phyloP scores from a whole-genome alignment of 2,329 filamentous ascomycete genomes.

The Cercospora sp. region DNA sequence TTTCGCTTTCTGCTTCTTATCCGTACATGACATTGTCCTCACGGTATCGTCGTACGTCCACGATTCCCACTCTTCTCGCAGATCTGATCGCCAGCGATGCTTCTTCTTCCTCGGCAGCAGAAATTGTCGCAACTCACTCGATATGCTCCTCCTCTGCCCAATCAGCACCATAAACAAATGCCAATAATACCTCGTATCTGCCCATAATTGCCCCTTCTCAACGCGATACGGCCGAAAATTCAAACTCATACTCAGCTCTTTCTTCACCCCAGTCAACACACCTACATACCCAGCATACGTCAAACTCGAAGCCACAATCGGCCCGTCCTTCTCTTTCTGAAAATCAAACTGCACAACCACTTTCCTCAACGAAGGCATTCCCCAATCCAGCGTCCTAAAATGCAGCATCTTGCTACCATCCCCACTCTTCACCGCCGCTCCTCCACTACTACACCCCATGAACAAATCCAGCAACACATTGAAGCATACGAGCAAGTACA shows the following conservation, averaged over 20 bases:
- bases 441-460: conserved; percentile 66
- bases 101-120: conserved; percentile 38
- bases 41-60: conserved; percentile 37
- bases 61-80: conserved; percentile 10
- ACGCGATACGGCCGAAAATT: conserved; percentile 56
- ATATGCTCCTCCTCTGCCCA: conserved; percentile 56
- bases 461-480: conserved; percentile 65
- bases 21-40: conserved; percentile 33
- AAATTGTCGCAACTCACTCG: conserved; percentile 52
- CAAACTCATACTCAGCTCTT: conserved; percentile 50
- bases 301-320: conserved; percentile 50
- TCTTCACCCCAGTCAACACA: conserved; percentile 53
- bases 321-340: conserved; percentile 36
- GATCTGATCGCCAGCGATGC: neutral
- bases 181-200: conserved; percentile 47
- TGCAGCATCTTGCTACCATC: conserved; percentile 50
- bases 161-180: conserved; percentile 58
- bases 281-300: conserved; percentile 57
- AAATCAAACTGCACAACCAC: conserved; percentile 47
- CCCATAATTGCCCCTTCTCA: conserved; percentile 36
- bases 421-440: conserved; percentile 38
- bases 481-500: conserved; percentile 62
- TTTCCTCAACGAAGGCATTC: conserved; percentile 46
- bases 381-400: conserved; percentile 56
- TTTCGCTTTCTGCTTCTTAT: conserved; percentile 26